These are phyloP conservation scores for Artemisia argyi DNA, from an alignment of 129 eudicot species.

Conservation along the genomic window DNA sequence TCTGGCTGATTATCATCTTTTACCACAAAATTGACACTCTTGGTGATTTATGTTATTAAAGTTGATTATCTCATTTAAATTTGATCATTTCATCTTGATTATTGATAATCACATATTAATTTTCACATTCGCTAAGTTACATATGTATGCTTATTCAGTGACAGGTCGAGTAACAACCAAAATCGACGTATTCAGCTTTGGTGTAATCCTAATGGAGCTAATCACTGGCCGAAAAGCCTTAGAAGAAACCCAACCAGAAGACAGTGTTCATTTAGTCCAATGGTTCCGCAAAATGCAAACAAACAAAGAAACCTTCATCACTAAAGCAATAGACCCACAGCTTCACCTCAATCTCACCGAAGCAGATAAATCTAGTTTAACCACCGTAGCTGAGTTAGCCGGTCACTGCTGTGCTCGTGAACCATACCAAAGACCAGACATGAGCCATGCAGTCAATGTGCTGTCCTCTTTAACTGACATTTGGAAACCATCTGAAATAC, in stretches of 20 bases:
- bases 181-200: constrained; percentile 89
- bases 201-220: constrained; percentile 87
- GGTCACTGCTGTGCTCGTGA: constrained; percentile 91
- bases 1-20: neutral
- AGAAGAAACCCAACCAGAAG: constrained; percentile 65
- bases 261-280: constrained; percentile 69
- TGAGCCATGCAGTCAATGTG: constrained; percentile 82
- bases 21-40: neutral
- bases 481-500: constrained; percentile 73
- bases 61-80: neutral
- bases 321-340: constrained; percentile 65
- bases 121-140: too few relatives aligned
- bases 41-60: neutral
- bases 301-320: constrained; percentile 56
- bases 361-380: constrained; percentile 60
- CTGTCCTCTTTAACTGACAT: constrained; percentile 65
- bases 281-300: constrained; percentile 79
- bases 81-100: neutral
- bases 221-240: constrained; percentile 77
- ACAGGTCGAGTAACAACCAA: constrained; percentile 83
- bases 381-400: constrained; percentile 77
- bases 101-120: neutral
- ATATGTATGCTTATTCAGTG: constrained; percentile 36
- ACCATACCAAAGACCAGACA: constrained; percentile 85
- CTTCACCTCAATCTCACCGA: constrained; percentile 47